Conservation (phyloP, 1,139 yeast genomes). For the Diutina scorzettiae region DNA sequence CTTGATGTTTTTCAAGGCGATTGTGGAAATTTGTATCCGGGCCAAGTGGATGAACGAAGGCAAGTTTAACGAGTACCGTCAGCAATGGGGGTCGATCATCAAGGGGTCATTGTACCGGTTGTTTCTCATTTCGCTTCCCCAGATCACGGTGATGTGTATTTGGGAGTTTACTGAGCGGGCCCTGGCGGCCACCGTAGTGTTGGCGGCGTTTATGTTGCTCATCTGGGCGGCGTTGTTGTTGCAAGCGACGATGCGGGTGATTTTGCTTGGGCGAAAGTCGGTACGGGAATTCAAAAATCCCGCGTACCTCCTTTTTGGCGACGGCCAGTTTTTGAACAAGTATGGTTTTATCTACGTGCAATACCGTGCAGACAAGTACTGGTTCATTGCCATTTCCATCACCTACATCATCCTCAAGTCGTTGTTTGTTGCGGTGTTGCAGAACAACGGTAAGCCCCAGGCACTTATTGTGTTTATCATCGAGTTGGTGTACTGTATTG, state of each 20-base stretch:
- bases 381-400: constrained; percentile 61
- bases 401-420: constrained; percentile 62
- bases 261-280: constrained; percentile 62
- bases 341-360: constrained; percentile 92
- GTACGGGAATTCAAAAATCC: constrained; percentile 72
- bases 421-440: constrained; percentile 77
- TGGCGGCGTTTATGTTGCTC: constrained; percentile 59
- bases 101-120: constrained; percentile 85
- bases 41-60: constrained; percentile 49
- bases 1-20: constrained; percentile 58
- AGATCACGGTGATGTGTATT: constrained; percentile 64
- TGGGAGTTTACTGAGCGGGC: constrained; percentile 85
- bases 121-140: constrained; percentile 75
- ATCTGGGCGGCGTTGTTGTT: constrained; percentile 46
- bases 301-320: constrained; percentile 84
- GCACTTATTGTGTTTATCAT: constrained; percentile 65
- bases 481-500: constrained; percentile 58
- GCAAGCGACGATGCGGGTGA: constrained; percentile 67
- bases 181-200: constrained; percentile 70
- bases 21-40: constrained; percentile 58
- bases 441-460: constrained; percentile 67
- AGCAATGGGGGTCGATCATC: constrained; percentile 66
- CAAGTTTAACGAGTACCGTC: constrained; percentile 67
- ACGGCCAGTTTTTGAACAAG: constrained; percentile 64
- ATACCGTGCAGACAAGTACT: constrained; percentile 78